phyloP scores from a whole-genome alignment of 2,329 filamentous ascomycete genomes.

The Microsporum audouinii region DNA sequence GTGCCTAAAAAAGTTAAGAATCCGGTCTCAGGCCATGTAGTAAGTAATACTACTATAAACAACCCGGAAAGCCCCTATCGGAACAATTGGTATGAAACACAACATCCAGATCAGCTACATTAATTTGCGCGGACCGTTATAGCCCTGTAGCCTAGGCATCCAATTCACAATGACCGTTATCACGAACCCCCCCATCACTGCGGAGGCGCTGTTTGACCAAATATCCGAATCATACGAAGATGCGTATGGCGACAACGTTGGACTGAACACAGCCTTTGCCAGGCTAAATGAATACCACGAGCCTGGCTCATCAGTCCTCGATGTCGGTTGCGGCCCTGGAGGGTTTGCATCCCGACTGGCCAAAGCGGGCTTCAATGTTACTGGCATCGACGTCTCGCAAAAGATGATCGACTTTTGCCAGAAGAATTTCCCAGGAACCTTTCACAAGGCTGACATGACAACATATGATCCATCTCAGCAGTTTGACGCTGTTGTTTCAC shows the following conservation, averaged over 20 bases:
- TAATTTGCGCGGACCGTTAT: neutral
- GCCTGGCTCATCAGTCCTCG: conserved; percentile 10
- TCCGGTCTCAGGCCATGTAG: neutral
- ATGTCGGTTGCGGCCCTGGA: conserved; percentile 17
- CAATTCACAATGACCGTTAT: neutral
- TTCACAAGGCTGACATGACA: conserved; percentile 14
- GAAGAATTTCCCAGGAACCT: conserved; percentile 11
- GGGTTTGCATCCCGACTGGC: conserved; percentile 12
- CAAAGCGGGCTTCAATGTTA: conserved; percentile 11
- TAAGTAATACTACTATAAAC: neutral
- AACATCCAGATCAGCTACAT: neutral
- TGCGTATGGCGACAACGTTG: conserved; percentile 8
- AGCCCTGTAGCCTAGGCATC: neutral
- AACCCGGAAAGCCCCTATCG: neutral
- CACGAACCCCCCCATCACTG: neutral
- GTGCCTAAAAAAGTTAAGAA: neutral
- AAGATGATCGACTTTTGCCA: conserved; percentile 14
- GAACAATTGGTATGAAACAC: neutral
- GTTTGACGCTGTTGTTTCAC: conserved; percentile 13
- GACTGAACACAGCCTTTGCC: conserved; percentile 8
- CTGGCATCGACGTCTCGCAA: conserved; percentile 14
- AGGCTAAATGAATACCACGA: conserved; percentile 1
- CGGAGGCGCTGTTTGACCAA: neutral
- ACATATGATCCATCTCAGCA: conserved; percentile 7
- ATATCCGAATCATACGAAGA: conserved; percentile 11